These are phyloP conservation scores for Dispira simplex DNA, from an alignment of 192 early-diverging fungal genomes.

Conservation along the genomic window DNA sequence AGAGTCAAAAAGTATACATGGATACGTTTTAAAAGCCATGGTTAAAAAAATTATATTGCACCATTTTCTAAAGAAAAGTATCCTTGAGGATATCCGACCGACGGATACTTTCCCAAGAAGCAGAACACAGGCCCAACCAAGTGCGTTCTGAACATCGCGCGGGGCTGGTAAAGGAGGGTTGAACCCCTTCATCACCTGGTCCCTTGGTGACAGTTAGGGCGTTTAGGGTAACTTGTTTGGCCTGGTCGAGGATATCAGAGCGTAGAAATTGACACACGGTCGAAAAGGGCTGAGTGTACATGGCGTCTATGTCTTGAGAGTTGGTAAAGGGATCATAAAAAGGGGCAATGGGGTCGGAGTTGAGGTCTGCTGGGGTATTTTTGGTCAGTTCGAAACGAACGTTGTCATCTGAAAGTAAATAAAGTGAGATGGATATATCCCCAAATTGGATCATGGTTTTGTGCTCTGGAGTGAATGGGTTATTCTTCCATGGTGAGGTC, in stretches of 20 bases:
- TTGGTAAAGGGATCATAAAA: too few species aligned
- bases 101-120: conserved; percentile 1
- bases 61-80: not conserved
- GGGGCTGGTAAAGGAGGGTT: not conserved
- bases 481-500: too few species aligned
- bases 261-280: not conserved
- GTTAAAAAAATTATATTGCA: too few species aligned
- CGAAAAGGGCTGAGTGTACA: not conserved
- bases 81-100: not conserved
- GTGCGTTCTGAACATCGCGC: not conserved
- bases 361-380: too few species aligned
- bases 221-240: not conserved
- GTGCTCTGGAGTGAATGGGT: too few species aligned
- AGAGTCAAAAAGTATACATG: too few species aligned
- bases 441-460: too few species aligned
- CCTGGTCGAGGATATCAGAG: not conserved
- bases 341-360: too few species aligned
- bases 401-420: too few species aligned
- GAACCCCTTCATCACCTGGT: not conserved
- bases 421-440: too few species aligned
- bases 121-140: not conserved
- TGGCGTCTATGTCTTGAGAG: not conserved
- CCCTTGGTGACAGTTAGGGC: not conserved
- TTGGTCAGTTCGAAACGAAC: too few species aligned
- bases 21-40: too few species aligned